Evolutionary conservation across 768 basidiomycete genomes (phyloP), one percentile per base, ranked within the genome.

Genomic region (Naganishia vishniacii): DNA sequence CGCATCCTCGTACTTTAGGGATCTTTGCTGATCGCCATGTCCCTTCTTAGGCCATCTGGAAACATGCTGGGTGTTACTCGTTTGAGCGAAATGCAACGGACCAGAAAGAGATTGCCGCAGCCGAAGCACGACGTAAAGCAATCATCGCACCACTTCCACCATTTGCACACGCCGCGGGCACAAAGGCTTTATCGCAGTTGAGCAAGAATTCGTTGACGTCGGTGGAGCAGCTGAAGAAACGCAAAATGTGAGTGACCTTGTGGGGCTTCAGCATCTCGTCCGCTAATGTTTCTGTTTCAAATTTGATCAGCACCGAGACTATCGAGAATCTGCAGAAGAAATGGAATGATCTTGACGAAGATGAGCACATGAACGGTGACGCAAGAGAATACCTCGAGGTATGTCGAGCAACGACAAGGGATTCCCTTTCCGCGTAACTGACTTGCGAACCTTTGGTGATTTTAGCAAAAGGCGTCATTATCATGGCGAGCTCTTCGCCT

Each of bases 201-300:
- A 48, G 59, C 12, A 56, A 48, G 16, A 60, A 66, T 23, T 40
- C 65, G 2, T 34, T 66, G 28, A 61, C 42, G 2, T 47, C 60
- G 6, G 65, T 66, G 20, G 65, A 66, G n/a, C 65, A 66, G 51
- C 60, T 66, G 9, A 48, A 61, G 26, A 51, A 59, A 6, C 45
- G 32, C 65, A 45, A 56, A 41, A 25, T 66, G 65, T 66, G 31
- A n/a, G 60, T 56, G 11, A n/a, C 28, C 5, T 58, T 20, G 5
- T 25, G 34, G 34, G 2, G n/a, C 18, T 8, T 5, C n/a, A 20
- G 9, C 9, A 16, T 40, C 37, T 40, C n/a, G n/a, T n/a, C n/a
- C 8, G 37, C 37, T 40, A 16, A 40, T 16, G 37, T 40, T 40
- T 16, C 16, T 40, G 8, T 40, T n/a, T n/a, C n/a, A n/a, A n/a